A percentile compares a stretch with the other conserved stretches of the same genome.
These are phyloP conservation scores for Leishmania mexicana DNA, from an alignment of 208 protist genomes.

Conservation along the genomic window DNA sequence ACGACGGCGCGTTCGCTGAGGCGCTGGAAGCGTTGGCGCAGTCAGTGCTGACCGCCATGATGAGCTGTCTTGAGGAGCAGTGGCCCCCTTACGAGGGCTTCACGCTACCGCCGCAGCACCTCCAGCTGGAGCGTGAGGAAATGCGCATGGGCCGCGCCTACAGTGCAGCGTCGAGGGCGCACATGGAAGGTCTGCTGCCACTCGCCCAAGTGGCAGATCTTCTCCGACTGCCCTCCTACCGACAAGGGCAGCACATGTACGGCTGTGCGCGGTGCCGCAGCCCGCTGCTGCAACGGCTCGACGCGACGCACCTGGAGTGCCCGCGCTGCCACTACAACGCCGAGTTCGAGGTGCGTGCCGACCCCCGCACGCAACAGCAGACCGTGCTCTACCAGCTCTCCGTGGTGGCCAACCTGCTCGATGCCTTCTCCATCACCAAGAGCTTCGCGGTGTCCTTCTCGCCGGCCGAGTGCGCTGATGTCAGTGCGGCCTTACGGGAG, in stretches of 20 bases:
- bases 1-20: not conserved
- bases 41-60: conserved; percentile 12
- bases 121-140: conserved; percentile 42
- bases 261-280: conserved; percentile 63
- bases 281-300: conserved; percentile 38
- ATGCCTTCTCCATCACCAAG: conserved; percentile 50
- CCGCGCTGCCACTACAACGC: conserved; percentile 76
- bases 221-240: conserved; percentile 41
- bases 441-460: conserved; percentile 50
- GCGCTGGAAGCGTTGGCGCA: not conserved
- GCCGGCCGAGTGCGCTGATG: conserved; percentile 19
- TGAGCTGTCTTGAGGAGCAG: conserved; percentile 40
- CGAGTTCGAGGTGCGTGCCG: conserved; percentile 59
- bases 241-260: conserved; percentile 43
- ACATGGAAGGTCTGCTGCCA: conserved; percentile 31
- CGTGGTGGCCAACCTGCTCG: conserved; percentile 50
- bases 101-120: conserved; percentile 32
- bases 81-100: conserved; percentile 65
- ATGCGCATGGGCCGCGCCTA: conserved; percentile 40
- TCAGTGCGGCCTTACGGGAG: conserved; percentile 40
- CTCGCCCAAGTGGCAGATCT: conserved; percentile 34
- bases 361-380: conserved; percentile 51
- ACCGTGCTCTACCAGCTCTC: conserved; percentile 66
- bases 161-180: conserved; percentile 20
- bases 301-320: conserved; percentile 47